Base-by-base conservation (phyloP, 345 rosid genomes). In the Euphorbia tirucalli region DNA sequence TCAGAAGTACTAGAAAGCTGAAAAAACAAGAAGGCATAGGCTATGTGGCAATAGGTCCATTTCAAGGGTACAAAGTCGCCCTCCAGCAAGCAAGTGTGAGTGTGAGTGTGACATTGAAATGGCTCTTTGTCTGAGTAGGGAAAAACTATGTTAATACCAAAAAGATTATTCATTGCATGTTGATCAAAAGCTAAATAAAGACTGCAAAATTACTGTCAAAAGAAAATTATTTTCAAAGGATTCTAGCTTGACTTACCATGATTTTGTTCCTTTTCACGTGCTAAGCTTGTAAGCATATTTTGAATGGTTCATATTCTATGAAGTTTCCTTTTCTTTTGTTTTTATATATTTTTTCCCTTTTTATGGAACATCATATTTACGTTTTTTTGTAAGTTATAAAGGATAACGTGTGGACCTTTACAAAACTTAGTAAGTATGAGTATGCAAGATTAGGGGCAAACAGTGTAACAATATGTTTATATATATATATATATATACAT, bases 121-220 rank as follows among this genome's bases (percentile, higher is more conserved):
- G 61, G 16, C 6, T 3, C 19, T 58, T 58, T 58, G 32, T 58
- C 32, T 27, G 0, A 19, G n/a, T n/a, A n/a, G n/a, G n/a, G 10
- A 19, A 41, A 64, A 41, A 64, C n/a, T 41, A 39, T 39, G 30
- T 9, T 21, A 22, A 24, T 11, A 22, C 28, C 24, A 64, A 64
- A 64, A 64, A 64, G 68, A 31, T 13, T 41, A 41, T 41, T 41
- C 16, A 16, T 64, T 64, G 68, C 68, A 64, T 64, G 52, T n/a
- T 64, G 68, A 64, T 64, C 30, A n/a, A 64, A 64, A 39, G 31
- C 50, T 21, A 64, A n/a, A n/a, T n/a, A 39, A 59, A 61, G 66
- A 64, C 50, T 64, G 52, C 68, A 41, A 41, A 22, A 11, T 64
- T 13, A 11, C 52, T 13, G 48, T 41, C 31, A 11, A 64, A 43